Base-by-base conservation (phyloP, 805 yeast genomes). In the Hanseniaspora meyeri region DNA sequence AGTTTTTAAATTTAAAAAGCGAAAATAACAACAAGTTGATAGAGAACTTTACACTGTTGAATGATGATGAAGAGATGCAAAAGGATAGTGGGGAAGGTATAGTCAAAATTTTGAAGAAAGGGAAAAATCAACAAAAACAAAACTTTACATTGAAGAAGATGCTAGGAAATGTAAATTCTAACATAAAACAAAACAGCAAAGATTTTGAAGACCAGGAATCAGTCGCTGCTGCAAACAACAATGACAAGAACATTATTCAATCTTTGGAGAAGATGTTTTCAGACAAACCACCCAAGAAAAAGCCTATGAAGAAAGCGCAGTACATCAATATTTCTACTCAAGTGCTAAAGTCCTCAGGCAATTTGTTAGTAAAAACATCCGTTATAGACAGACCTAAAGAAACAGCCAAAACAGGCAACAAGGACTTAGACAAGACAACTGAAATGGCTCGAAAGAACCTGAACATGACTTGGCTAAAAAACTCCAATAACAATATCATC, bases 111-210 rank as follows among this genome's bases (percentile, higher is more conserved):
- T 12, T 24, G 27, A 39, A 19, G 19, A 40, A 4, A 12, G 19
- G 32, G 7, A 49, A n/a, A 16, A 20, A 34, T 32, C 32, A 46
- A 16, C 47, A 43, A n/a, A 43, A 29, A 27, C 32, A 43, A 10
- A 29, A 29, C 20, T 43, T 43, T n/a, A 16, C 47, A 14, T 24
- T 43, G 34, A 43, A 43, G 11, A 43, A 43, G 19, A 43, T 27
- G 16, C 34, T 43, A 29, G 47, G 47, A 11, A 43, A 43, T 43
- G 47, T 17, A 11, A 43, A 27, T 6, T 43, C 47, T 12, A 43
- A 43, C 47, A 46, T 43, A 43, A 48, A 46, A 20, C 57, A 48
- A 14, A 55, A 36, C 5, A 55, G 17, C 16, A 60, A 50, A 6
- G 50, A 37, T 2, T 24, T 24, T 24, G 27, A 24, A 24, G 27